These are phyloP conservation scores for Suillus sp. DNA, from an alignment of 768 basidiomycete species.

Conservation along the genomic window DNA sequence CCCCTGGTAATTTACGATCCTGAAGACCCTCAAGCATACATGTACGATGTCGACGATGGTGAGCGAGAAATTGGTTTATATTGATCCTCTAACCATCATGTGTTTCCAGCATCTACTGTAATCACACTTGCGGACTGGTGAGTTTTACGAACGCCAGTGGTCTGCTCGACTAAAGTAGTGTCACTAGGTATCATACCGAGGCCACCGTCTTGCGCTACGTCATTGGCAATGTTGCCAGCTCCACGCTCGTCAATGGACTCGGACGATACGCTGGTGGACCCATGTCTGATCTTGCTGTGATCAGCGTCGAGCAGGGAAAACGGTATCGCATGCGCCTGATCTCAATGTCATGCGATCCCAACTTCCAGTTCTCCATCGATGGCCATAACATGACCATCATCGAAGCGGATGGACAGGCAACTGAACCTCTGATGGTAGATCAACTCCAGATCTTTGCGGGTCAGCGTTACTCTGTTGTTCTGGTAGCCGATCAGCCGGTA, in stretches of 20 bases:
- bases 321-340: constrained; percentile 43
- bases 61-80: not conserved
- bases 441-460: constrained; percentile 41
- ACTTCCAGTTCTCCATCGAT: constrained; percentile 48
- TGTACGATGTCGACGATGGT: constrained; percentile 51
- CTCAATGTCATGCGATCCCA: constrained; percentile 43
- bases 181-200: constrained; percentile 20
- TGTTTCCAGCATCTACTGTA: constrained; percentile 35
- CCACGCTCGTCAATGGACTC: constrained; percentile 42
- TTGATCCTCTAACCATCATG: not conserved
- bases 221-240: constrained; percentile 21
- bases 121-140: constrained; percentile 47
- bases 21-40: constrained; percentile 36
- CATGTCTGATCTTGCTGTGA: constrained; percentile 33
- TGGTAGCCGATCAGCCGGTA: constrained; percentile 34
- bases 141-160: not conserved
- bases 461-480: constrained; percentile 35
- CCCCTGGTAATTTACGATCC: constrained; percentile 45
- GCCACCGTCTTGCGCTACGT: constrained; percentile 27
- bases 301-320: constrained; percentile 35
- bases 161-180: not conserved
- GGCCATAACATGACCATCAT: constrained; percentile 48
- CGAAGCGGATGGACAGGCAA: constrained; percentile 45
- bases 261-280: constrained; percentile 40
- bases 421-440: constrained; percentile 43